Evolutionary conservation across 257 asterid genomes (phyloP), one percentile per base, ranked within the genome.

Genomic region (Scutellaria barbata): DNA sequence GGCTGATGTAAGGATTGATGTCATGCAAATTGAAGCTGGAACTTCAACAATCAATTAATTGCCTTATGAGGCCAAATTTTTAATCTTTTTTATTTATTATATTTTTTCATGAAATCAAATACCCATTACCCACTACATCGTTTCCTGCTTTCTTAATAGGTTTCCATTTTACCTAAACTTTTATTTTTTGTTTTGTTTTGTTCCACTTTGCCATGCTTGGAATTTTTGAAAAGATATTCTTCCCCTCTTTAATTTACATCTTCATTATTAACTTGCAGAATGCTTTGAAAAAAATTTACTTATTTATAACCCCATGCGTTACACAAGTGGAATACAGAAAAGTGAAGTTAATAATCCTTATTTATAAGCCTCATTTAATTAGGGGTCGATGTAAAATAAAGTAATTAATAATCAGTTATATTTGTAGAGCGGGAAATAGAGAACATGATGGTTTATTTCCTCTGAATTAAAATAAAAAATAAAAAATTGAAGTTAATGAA

Each of bases 1-100:
- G 63, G 80, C 45, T 81, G 79, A 81, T 76, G 79, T 73, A 61
- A 74, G 82, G 55, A 60, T 84, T 80, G 85, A 83, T 79, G 86
- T 75, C 76, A 45, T 62, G 11, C n/a, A 45, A 16, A 46, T 68
- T 11, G 8, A 55, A 41, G 45, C 6, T 16, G n/a, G 50, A 63
- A 74, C 54, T 17, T 64, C 67, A 71, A 42, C 67, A 71, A 42
- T 72, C 61, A 56, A 72, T 37, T 25, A 18, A 33, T 42, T 22
- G 25, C 20, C 41, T 67, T 35, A 59, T 66, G 47, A 77, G 66
- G 50, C 79, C 74, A 67, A 57, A 16, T 63, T 22, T 72, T 47
- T 50, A 13, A 2, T 41, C 47, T 25, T 56, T 11, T 17, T 18
- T 52, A 48, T 57, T 48, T 37, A n/a, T n/a, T n/a, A n/a, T n/a